Evolutionary conservation across 2,329 filamentous ascomycete genomes (phyloP).

Genomic region (Fusarium foetens): DNA sequence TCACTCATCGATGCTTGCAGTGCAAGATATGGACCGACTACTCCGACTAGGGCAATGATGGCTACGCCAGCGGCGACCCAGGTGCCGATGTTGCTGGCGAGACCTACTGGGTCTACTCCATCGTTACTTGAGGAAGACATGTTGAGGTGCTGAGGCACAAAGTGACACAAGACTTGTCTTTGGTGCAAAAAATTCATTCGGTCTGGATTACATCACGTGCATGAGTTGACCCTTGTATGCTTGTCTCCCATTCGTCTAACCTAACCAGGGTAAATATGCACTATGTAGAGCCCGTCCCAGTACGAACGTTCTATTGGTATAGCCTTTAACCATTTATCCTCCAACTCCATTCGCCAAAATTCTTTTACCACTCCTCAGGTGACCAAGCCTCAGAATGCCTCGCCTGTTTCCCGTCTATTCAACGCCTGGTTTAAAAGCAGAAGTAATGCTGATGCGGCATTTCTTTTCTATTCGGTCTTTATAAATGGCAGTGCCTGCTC

Average conservation of each 20-base stretch:
- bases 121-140: background rate
- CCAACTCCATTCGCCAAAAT: background rate
- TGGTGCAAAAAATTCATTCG: background rate
- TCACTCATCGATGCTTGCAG: background rate
- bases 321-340: background rate
- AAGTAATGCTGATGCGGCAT: background rate
- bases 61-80: background rate
- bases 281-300: background rate
- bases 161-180: accelerated
- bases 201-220: background rate
- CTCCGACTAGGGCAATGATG: background rate
- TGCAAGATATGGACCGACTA: background rate
- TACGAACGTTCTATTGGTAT: background rate
- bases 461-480: background rate
- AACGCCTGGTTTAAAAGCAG: background rate
- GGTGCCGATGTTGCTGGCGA: background rate
- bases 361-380: background rate
- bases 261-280: background rate
- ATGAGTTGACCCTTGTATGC: background rate
- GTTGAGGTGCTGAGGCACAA: background rate
- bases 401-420: background rate
- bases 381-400: background rate
- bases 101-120: background rate
- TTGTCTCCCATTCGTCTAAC: background rate
- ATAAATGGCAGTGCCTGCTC: background rate